Evolutionary conservation across 2,329 filamentous ascomycete species (phyloP), one percentile per base, ranked within the genome.

Genomic region (Hymenoscyphus linearis): DNA sequence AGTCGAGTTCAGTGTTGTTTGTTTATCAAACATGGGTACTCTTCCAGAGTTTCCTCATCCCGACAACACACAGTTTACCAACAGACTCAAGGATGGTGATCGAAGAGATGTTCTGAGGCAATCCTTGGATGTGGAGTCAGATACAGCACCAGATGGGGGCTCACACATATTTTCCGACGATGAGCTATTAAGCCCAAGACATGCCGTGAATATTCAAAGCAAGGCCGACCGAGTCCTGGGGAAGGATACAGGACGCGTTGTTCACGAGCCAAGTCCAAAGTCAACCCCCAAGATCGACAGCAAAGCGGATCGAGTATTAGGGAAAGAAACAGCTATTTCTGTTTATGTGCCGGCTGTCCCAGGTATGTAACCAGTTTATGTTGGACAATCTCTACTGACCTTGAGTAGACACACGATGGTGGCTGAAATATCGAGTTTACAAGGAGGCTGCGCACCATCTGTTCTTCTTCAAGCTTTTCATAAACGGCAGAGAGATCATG

Each of bases 321-420:
- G 69, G 27, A 65, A 67, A 56, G 59, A 66, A 31, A 76, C 82
- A 1, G 76, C 70, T 3, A 73, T 80, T 25, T 82, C 83, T 1
- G 82, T 85, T 36, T 85, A 85, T 65, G 77, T 85, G 13, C 81
- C 83, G 2, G 84, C 82, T 0, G 68, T 77, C 3, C 77, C 82
- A 70, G 82, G 82, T 83, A 69, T 60, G 26, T 31, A 16, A 57
- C n/a, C 7, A n/a, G 3, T 26, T 25, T 31, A 31, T 16, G 18
- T 25, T 4, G 3, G 10, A 9, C 1, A 12, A 26, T 47, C 18
- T 13, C 4, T 50, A 50, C 61, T 69, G 27, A 68, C 31, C 22
- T 27, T 13, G 26, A 18, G 1, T 55, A 84, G 82, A 79, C 2
- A 74, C 77, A 14, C 78, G 77, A n/a, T 85, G 85, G 63, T 79